Evolutionary conservation across 495 filamentous ascomycete species (phyloP).

Genomic region (Aspergillus homomorphus): DNA sequence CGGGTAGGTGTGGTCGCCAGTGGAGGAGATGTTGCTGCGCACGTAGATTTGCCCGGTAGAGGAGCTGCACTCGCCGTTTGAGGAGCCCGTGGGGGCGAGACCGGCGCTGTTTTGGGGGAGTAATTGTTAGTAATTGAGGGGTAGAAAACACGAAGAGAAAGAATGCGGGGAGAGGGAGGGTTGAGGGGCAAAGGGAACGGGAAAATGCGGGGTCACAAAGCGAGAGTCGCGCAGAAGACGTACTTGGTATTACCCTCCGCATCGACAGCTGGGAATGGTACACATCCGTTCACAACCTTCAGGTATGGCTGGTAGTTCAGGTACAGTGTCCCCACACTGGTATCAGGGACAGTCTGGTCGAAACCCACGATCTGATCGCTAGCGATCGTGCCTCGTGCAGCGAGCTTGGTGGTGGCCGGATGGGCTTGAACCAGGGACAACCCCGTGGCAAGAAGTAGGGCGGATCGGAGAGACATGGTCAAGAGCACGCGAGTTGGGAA

Average conservation of each 20-base stretch:
- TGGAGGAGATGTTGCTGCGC: conserved; percentile 34
- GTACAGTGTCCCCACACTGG: conserved; percentile 39
- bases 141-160: not conserved
- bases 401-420: not conserved
- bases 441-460: conserved; percentile 18
- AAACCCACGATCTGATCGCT: conserved; percentile 47
- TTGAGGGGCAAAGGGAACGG: not conserved
- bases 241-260: conserved; percentile 47
- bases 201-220: not conserved
- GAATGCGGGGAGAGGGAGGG: not conserved
- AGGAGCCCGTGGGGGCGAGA: conserved; percentile 33
- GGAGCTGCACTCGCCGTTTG: conserved; percentile 39
- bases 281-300: conserved; percentile 50
- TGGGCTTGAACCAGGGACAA: conserved; percentile 11
- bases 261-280: conserved; percentile 54
- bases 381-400: conserved; percentile 35
- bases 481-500: not conserved
- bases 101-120: conserved; percentile 31
- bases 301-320: conserved; percentile 50
- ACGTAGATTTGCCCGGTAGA: conserved; percentile 52
- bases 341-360: conserved; percentile 44
- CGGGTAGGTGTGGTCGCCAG: conserved; percentile 30
- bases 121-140: not conserved
- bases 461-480: conserved; percentile 8
- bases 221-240: conserved; percentile 12